Evolutionary conservation across 1,284 basidiomycete species (phyloP).

Genomic region (Malassezia sympodialis): DNA sequence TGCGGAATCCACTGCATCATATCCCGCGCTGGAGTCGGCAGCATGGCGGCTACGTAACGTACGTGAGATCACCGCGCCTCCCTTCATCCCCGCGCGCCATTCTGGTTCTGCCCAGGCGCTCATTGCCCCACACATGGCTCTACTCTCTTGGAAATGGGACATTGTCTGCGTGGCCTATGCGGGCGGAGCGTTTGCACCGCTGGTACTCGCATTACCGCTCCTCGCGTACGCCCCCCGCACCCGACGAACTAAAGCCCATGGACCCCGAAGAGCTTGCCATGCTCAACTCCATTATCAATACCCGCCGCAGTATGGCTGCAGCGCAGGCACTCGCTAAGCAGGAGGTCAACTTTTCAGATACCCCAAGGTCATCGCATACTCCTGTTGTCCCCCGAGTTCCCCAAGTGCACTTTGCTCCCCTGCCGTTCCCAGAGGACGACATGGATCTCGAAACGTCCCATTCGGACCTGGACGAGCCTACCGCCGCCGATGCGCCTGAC

Average conservation of each 20-base stretch:
- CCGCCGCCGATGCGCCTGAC: no score
- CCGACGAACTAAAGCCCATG: slow-evolving; percentile 21
- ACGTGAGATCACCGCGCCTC: background rate
- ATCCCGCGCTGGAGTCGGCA: background rate
- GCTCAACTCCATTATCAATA: slow-evolving; percentile 48
- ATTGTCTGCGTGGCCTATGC: background rate
- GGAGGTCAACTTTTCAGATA: background rate
- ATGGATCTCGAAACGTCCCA: no score
- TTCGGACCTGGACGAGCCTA: background rate
- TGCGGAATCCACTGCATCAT: background rate
- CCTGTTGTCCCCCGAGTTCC: background rate
- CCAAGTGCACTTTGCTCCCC: slow-evolving; percentile 2
- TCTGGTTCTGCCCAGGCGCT: background rate
- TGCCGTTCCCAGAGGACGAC: slow-evolving; percentile 1
- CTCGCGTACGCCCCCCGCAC: background rate
- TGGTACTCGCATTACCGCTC: background rate
- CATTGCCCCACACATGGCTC: background rate
- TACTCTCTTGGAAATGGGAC: background rate
- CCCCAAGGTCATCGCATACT: background rate
- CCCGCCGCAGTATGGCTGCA: slow-evolving; percentile 40
- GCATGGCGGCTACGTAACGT: background rate
- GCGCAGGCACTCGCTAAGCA: slow-evolving; percentile 31
- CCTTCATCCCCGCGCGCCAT: background rate
- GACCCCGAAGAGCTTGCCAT: slow-evolving; percentile 44
- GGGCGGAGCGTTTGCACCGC: background rate